Evolutionary conservation across 495 filamentous ascomycete genomes (phyloP), one percentile per base, ranked within the genome.

Genomic region (Letharia lupina): DNA sequence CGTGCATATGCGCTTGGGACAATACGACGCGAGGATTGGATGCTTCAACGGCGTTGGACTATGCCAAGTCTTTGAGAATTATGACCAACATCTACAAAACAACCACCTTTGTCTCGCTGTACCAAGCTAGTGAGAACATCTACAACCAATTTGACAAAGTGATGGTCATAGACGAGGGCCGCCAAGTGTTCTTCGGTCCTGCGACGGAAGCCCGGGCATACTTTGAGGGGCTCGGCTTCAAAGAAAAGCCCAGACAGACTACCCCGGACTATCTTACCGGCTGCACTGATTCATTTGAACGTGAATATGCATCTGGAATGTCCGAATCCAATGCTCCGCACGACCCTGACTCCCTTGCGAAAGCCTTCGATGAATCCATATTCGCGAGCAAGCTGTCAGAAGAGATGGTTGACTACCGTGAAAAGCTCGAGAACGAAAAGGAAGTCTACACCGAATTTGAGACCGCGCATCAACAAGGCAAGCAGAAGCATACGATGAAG

Each of bases 141-240:
- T 96, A 93, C 76, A n/a, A 56, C 6, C 84, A 87, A 58, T 96
- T 96, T 68, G 91, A 96, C 77, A 95, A 94, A 70, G 89, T 94
- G 9, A 74, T 93, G 39, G 87, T 95, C 23, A 89, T 96, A 60
- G 88, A 95, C 65, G 81, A 83, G 40, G 92, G 92, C 20, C 83
- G 79, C 18, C 83, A 93, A 72, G 87, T 94, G 4, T 96, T 88
- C 77, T 94, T 91, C 68, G 92, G 92, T 0, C 86, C 88, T 1
- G 74, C 85, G 0, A 72, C 76, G 1, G 85, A 91, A 69, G 91
- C 91, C 10, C 77, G 87, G 62, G 73, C 77, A 8, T 96, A 96
- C 71, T 95, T 96, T 65, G 90, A 93, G 68, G 81, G 81, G 1
- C 83, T 96, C 20, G 91, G 92, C 9, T 96, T 91, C 71, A 78